Evolutionary conservation across 1,139 yeast species (phyloP).

Genomic region (Debaryomyces sp.): DNA sequence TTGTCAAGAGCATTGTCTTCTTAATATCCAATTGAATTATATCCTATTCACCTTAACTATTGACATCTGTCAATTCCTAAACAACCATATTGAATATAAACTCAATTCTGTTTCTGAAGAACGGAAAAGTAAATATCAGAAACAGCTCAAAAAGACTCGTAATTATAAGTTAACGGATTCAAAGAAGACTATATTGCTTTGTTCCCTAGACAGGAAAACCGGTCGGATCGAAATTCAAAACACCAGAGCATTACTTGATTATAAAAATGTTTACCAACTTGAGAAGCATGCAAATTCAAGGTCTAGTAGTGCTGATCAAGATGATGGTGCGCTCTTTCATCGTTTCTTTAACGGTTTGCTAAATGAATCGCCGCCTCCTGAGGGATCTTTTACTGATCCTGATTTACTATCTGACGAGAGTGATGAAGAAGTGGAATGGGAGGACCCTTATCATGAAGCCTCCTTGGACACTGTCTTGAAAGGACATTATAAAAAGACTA

Average conservation of each 20-base stretch:
- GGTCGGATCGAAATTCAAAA: slow-evolving; percentile 30
- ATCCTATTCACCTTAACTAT: slow-evolving; percentile 35
- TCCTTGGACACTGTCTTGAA: slow-evolving; percentile 8
- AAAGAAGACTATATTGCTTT: slow-evolving; percentile 24
- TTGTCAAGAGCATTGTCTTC: slow-evolving; percentile 30
- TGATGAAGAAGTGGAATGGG: slow-evolving; percentile 3
- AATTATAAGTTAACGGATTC: neutral
- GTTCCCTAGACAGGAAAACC: slow-evolving; percentile 36
- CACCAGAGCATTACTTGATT: slow-evolving; percentile 18
- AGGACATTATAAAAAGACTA: slow-evolving; percentile 10
- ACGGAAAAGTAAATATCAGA: slow-evolving; percentile 8
- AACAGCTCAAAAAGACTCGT: slow-evolving; percentile 1
- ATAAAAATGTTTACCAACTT: slow-evolving; percentile 14
- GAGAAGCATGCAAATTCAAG: slow-evolving; percentile 5
- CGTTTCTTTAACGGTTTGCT: slow-evolving; percentile 6
- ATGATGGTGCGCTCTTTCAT: slow-evolving; percentile 6
- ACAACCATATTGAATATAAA: slow-evolving; percentile 13
- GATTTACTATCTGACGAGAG: slow-evolving; percentile 3
- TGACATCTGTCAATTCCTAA: slow-evolving; percentile 29
- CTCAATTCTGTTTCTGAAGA: slow-evolving; percentile 8
- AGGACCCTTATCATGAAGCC: slow-evolving; percentile 11
- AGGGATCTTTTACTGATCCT: neutral
- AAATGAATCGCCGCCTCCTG: slow-evolving; percentile 6
- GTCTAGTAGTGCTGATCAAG: neutral
- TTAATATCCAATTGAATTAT: slow-evolving; percentile 42